These are phyloP conservation scores for Gilbertella persicaria DNA, from an alignment of 371 early-diverging fungal species.

Conservation along the genomic window DNA sequence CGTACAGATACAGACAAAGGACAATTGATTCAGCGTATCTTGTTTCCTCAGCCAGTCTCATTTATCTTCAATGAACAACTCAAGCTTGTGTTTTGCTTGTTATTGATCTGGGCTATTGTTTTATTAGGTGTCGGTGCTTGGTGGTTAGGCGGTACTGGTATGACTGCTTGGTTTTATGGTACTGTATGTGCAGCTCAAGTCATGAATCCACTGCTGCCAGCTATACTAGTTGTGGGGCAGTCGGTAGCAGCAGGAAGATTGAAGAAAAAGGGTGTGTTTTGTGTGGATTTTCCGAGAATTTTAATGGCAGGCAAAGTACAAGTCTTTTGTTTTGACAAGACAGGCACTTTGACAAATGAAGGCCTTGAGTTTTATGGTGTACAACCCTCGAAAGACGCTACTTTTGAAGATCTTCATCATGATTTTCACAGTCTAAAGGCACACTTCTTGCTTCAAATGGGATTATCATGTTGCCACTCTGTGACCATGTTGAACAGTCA, in stretches of 20 bases:
- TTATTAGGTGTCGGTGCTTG: slow-evolving; percentile 57
- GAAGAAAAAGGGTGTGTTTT: slow-evolving; percentile 59
- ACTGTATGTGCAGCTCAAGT: slow-evolving; percentile 72
- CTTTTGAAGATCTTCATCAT: neutral
- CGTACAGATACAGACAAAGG: slow-evolving; percentile 84
- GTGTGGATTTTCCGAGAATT: slow-evolving; percentile 79
- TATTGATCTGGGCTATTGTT: slow-evolving; percentile 63
- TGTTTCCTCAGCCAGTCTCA: slow-evolving; percentile 69
- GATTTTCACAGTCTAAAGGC: slow-evolving; percentile 5
- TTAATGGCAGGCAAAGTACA: slow-evolving; percentile 87
- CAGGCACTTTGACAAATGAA: slow-evolving; percentile 64
- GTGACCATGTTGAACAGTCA: slow-evolving; percentile 59
- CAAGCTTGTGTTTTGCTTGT: slow-evolving; percentile 62
- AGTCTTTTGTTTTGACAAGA: slow-evolving; percentile 81
- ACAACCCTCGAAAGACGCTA: slow-evolving; percentile 5
- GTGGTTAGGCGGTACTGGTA: slow-evolving; percentile 54
- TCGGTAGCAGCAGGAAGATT: slow-evolving; percentile 73
- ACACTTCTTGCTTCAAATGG: slow-evolving; percentile 42
- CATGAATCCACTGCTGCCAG: slow-evolving; percentile 64
- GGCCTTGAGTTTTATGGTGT: slow-evolving; percentile 57
- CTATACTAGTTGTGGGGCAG: slow-evolving; percentile 84
- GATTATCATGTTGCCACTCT: slow-evolving; percentile 76
- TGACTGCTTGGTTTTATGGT: slow-evolving; percentile 62
- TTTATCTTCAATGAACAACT: slow-evolving; percentile 79
- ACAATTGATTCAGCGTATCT: slow-evolving; percentile 74